Evolutionary conservation across 1,284 basidiomycete species (phyloP).

Genomic region (Cyathus olla): DNA sequence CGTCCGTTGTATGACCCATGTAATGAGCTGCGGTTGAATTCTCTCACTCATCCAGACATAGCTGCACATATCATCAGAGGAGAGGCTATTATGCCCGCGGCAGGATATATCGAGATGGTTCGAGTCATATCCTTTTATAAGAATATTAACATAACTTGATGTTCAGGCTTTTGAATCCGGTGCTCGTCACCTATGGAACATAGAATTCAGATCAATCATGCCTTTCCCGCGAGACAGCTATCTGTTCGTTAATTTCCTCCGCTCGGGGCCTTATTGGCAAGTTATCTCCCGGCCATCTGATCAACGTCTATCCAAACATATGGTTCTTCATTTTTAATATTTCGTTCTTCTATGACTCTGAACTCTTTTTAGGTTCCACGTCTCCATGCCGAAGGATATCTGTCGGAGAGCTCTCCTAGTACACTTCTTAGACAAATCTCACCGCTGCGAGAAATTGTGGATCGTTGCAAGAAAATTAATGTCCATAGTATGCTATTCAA

Average conservation of each 20-base stretch:
- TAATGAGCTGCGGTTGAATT: slow-evolving; percentile 42
- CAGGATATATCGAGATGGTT: slow-evolving; percentile 58
- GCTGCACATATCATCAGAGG: slow-evolving; percentile 53
- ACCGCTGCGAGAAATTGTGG: slow-evolving; percentile 16
- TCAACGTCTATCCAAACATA: background rate
- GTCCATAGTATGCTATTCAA: slow-evolving; percentile 9
- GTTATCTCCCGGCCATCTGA: slow-evolving; percentile 22
- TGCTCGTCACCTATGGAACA: slow-evolving; percentile 30
- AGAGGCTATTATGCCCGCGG: slow-evolving; percentile 57
- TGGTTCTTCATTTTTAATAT: slow-evolving; percentile 4
- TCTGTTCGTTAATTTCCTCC: slow-evolving; percentile 29
- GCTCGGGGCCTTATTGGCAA: slow-evolving; percentile 39
- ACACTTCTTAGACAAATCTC: slow-evolving; percentile 16
- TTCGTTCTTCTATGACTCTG: background rate
- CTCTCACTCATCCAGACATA: slow-evolving; percentile 46
- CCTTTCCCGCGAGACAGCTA: slow-evolving; percentile 40
- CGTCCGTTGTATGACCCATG: slow-evolving; percentile 43
- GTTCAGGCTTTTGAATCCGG: slow-evolving; percentile 38
- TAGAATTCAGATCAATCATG: slow-evolving; percentile 35
- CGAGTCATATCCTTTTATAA: slow-evolving; percentile 8
- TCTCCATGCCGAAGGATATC: slow-evolving; percentile 43
- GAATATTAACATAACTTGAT: background rate
- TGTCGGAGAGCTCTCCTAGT: slow-evolving; percentile 22
- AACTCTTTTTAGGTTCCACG: slow-evolving; percentile 13
- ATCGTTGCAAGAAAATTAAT: slow-evolving; percentile 16